Conservation (phyloP, 345 rosid genomes). For the Dipteronia sinensis region DNA sequence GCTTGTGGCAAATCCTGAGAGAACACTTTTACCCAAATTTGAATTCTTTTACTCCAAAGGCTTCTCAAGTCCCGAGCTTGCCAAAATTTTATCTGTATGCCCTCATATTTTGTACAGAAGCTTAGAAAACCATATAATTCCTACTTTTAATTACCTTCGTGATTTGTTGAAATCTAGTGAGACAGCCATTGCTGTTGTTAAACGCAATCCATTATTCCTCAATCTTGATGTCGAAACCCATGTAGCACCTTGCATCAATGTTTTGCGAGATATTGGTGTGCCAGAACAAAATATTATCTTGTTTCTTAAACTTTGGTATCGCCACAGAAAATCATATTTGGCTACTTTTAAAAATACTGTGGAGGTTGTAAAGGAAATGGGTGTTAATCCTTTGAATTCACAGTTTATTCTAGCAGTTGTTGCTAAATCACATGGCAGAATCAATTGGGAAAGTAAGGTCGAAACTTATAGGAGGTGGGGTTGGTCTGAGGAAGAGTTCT, state of each 20-base stretch:
- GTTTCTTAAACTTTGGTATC: constrained; percentile 8
- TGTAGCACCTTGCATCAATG: background rate
- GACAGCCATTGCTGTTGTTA: constrained; percentile 12
- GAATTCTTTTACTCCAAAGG: constrained; percentile 39
- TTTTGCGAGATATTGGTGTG: constrained; percentile 32
- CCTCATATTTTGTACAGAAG: constrained; percentile 18
- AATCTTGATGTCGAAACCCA: background rate
- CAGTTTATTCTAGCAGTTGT: constrained; percentile 23
- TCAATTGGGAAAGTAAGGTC: constrained; percentile 26
- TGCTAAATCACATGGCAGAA: background rate
- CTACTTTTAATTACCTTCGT: constrained; percentile 26
- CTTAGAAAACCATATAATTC: constrained; percentile 34
- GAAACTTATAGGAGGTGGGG: constrained; percentile 30
- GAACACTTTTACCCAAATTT: too few species aligned
- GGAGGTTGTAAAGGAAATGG: constrained; percentile 22
- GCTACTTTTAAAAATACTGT: constrained; percentile 12
- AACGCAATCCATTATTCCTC: background rate
- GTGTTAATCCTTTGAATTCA: constrained; percentile 19
- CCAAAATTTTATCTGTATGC: background rate
- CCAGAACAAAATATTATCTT: constrained; percentile 13
- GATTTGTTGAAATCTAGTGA: constrained; percentile 18
- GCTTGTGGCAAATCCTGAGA: constrained; percentile 20
- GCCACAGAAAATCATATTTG: background rate
- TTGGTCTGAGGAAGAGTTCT: constrained; percentile 27
- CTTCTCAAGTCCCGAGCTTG: constrained; percentile 22